Evolutionary conservation across 352 stramenopile genomes (phyloP).

Genomic region (Pythium aphanidermatum): DNA sequence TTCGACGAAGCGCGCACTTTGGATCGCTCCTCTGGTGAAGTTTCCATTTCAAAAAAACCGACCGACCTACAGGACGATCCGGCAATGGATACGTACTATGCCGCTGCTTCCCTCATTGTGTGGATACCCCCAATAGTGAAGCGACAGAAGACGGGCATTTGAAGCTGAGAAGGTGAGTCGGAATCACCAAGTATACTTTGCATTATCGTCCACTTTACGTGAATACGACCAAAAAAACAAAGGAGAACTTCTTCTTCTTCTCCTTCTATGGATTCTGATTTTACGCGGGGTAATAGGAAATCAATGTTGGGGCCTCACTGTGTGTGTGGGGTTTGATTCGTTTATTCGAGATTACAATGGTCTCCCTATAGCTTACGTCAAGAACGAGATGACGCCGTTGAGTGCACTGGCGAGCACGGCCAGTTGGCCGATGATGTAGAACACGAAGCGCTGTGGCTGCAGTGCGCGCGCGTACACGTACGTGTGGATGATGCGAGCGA

Average conservation of each 20-base stretch:
- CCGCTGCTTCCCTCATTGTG: slow-evolving; percentile 8
- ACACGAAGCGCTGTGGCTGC: slow-evolving; percentile 10
- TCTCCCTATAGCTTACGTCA: too few relatives aligned
- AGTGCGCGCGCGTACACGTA: slow-evolving; percentile 13
- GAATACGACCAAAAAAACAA: too few relatives aligned
- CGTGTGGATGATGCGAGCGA: slow-evolving; percentile 20
- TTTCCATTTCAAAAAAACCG: slow-evolving; percentile 11
- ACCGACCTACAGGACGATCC: slow-evolving; percentile 7
- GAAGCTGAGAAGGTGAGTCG: too few relatives aligned
- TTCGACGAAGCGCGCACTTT: slow-evolving; percentile 3
- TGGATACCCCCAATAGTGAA: slow-evolving; percentile 2
- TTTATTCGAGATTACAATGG: too few relatives aligned
- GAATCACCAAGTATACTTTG: too few relatives aligned
- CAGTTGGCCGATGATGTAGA: slow-evolving; percentile 18
- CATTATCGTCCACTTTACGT: too few relatives aligned
- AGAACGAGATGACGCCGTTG: slow-evolving; percentile 16
- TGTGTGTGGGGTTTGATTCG: too few relatives aligned
- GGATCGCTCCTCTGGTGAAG: slow-evolving; percentile 2
- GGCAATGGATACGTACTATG: slow-evolving; percentile 7
- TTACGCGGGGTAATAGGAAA: too few relatives aligned
- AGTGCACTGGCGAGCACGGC: slow-evolving; percentile 9
- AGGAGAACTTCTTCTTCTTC: too few relatives aligned
- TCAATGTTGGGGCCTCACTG: too few relatives aligned
- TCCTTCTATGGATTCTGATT: too few relatives aligned
- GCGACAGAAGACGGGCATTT: too few relatives aligned